phyloP scores from a whole-genome alignment of 768 basidiomycete genomes.

The Pholiota molesta region DNA sequence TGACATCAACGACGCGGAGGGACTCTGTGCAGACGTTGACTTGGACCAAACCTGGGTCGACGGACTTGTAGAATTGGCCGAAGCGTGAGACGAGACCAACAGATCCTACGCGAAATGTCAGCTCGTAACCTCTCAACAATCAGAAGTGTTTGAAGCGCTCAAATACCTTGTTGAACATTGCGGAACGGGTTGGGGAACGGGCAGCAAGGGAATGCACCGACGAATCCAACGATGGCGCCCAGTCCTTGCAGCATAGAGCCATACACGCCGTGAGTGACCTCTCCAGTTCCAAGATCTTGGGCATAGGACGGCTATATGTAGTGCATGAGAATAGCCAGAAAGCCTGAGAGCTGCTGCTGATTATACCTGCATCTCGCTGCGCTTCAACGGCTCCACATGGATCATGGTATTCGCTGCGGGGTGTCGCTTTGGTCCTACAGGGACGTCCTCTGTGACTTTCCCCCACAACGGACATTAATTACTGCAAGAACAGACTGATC shows the following conservation, averaged over 20 bases:
- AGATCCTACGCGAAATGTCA: conserved; percentile 52
- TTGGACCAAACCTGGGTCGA: conserved; percentile 89
- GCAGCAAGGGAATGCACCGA: conserved; percentile 83
- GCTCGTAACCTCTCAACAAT: conserved; percentile 10
- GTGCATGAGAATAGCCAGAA: conserved; percentile 2
- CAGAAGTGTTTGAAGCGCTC: not conserved
- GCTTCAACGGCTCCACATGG: conserved; percentile 82
- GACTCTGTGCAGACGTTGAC: conserved; percentile 95
- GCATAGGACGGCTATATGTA: conserved; percentile 79
- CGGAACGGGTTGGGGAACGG: conserved; percentile 86
- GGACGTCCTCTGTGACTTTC: conserved; percentile 68
- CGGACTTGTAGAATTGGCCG: conserved; percentile 95
- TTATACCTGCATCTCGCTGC: conserved; percentile 84
- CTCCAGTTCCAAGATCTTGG: conserved; percentile 79
- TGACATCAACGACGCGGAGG: conserved; percentile 88
- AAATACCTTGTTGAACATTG: conserved; percentile 79
- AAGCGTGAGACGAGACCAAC: conserved; percentile 93
- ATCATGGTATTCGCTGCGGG: conserved; percentile 52
- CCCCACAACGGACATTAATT: conserved; percentile 13
- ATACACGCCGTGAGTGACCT: conserved; percentile 85
- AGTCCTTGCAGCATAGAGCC: conserved; percentile 78
- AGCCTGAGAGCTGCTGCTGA: not conserved
- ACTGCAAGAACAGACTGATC: too few species aligned
- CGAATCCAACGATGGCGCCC: conserved; percentile 66
- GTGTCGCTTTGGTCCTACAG: conserved; percentile 26